These are phyloP conservation scores for Solanum bukasovii DNA, from an alignment of 257 asterid species.

Conservation along the genomic window DNA sequence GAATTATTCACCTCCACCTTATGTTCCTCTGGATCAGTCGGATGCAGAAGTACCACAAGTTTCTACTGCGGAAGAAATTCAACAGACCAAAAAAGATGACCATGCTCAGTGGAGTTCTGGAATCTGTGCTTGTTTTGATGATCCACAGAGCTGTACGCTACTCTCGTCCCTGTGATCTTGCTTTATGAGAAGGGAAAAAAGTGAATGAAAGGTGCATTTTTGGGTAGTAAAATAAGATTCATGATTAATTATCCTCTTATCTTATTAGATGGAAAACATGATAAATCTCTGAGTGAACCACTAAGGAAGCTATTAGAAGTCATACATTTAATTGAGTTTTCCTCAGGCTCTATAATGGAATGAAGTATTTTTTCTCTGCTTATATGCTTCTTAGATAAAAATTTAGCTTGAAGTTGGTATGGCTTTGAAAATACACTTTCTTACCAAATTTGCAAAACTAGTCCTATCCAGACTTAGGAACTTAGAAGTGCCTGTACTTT, in stretches of 20 bases:
- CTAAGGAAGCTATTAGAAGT: neutral
- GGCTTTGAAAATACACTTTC: neutral
- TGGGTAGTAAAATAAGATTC: constrained; percentile 15
- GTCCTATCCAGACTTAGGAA: neutral
- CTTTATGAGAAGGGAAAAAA: constrained; percentile 47
- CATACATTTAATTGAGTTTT: neutral
- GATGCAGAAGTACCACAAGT: constrained; percentile 37
- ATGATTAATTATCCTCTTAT: neutral
- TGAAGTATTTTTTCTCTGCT: neutral
- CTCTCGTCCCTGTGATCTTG: constrained; percentile 54
- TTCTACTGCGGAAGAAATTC: constrained; percentile 18
- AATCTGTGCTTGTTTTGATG: constrained; percentile 96
- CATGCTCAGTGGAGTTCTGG: constrained; percentile 83
- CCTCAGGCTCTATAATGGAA: neutral
- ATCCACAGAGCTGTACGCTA: constrained; percentile 88
- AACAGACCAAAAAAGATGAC: constrained; percentile 18
- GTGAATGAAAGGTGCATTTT: constrained; percentile 42
- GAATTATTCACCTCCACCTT: constrained; percentile 70
- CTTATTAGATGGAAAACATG: neutral
- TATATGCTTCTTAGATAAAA: neutral
- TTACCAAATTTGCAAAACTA: neutral
- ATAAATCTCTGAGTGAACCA: neutral
- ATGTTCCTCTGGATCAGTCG: constrained; percentile 60
- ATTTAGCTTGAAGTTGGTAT: neutral
- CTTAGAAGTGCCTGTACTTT: neutral